Evolutionary conservation across 768 basidiomycete species (phyloP).

Genomic region (Trametes cinnabarina): DNA sequence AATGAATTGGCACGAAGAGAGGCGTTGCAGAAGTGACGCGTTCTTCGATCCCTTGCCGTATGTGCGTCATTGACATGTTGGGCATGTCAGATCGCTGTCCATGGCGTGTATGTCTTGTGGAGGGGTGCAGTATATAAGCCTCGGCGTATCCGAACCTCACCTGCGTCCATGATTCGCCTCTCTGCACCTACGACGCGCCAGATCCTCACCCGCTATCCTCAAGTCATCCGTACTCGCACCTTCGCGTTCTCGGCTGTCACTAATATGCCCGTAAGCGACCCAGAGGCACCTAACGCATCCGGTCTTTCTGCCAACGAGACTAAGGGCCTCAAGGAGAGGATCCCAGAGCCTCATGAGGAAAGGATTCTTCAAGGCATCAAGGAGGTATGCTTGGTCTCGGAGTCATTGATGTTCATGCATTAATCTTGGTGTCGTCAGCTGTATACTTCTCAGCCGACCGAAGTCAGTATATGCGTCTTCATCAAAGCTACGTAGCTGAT

Average conservation of each 20-base stretch:
- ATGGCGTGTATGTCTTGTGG: no score
- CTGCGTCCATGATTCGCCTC: slow-evolving; percentile 1
- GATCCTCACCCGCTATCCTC: background rate
- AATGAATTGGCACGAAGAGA: background rate
- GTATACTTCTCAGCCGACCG: slow-evolving; percentile 39
- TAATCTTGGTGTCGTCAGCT: slow-evolving; percentile 24
- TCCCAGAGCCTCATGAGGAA: slow-evolving; percentile 34
- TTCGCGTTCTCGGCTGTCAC: slow-evolving; percentile 1
- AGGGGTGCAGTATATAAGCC: slow-evolving; percentile 11
- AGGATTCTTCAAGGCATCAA: slow-evolving; percentile 41
- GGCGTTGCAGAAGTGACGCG: slow-evolving; percentile 12
- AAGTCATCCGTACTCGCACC: background rate
- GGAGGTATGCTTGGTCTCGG: slow-evolving; percentile 26
- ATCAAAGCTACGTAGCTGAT: background rate
- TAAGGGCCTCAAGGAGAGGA: slow-evolving; percentile 38
- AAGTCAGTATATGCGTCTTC: slow-evolving; percentile 23
- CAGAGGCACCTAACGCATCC: slow-evolving; percentile 35
- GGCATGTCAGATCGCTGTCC: background rate
- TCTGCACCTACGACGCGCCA: background rate
- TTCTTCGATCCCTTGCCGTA: slow-evolving; percentile 1
- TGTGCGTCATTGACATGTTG: slow-evolving; percentile 10
- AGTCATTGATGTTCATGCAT: no score
- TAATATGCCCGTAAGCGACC: slow-evolving; percentile 25
- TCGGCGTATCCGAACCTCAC: no score
- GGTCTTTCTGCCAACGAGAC: slow-evolving; percentile 40